These are phyloP conservation scores for Corchorus capsularis DNA, from an alignment of 345 rosid species.

Conservation along the genomic window DNA sequence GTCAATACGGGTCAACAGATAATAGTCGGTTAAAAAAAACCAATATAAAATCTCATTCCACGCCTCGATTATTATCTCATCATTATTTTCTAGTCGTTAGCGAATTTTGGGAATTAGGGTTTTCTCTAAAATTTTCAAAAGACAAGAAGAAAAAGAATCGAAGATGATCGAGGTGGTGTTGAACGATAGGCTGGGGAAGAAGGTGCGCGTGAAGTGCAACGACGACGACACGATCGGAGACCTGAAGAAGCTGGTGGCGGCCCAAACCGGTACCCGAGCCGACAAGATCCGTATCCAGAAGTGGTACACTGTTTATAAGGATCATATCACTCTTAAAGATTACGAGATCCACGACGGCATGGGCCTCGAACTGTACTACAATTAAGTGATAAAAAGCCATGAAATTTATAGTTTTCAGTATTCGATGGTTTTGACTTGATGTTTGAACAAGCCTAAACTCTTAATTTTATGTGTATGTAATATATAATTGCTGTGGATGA, in stretches of 20 bases:
- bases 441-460: no score
- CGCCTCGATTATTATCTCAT: not conserved
- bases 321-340: constrained; percentile 75
- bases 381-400: constrained; percentile 20
- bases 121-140: not conserved
- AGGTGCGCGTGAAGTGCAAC: constrained; percentile 81
- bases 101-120: constrained; percentile 15
- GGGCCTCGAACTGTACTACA: constrained; percentile 82
- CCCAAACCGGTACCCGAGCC: constrained; percentile 53
- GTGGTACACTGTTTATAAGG: constrained; percentile 51
- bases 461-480: not conserved
- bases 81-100: no score
- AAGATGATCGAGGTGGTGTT: constrained; percentile 80
- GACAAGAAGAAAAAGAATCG: not conserved
- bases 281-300: constrained; percentile 39
- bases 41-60: not conserved
- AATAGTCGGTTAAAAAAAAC: not conserved
- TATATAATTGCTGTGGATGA: not conserved
- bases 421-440: no score
- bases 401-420: not conserved
- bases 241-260: constrained; percentile 81
- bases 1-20: not conserved
- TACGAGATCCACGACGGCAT: constrained; percentile 81
- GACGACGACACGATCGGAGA: constrained; percentile 81
- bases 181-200: constrained; percentile 75